Base-by-base conservation (phyloP, 768 basidiomycete genomes). In the Suillus lakei region DNA sequence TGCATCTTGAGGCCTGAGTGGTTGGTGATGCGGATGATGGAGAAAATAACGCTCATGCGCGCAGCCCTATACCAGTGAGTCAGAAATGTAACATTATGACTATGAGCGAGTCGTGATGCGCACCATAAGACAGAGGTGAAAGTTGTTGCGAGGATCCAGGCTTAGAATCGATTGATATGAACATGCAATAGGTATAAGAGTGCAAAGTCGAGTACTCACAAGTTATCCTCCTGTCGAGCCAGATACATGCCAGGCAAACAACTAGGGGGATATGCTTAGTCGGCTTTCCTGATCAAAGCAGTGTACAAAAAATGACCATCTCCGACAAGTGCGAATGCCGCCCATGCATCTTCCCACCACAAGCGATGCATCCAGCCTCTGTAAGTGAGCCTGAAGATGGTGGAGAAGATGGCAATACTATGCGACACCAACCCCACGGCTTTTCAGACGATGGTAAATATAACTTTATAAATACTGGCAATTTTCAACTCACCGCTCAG, bases 331-430 rank as follows among this genome's bases (percentile, higher is more conserved):
- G 73, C 75, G 1, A 73, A 51, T n/a, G 62, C 58, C 7, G 72
- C 72, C 68, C 67, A 73, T 6, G 48, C 64, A 41, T 76, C 76
- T 48, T 77, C 75, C 76, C 74, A 76, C 74, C 75, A 73, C 28
- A 76, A 72, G 26, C 55, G 56, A 9, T 60, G 39, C 54, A 62
- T 71, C 43, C 66, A 62, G 66, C 67, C 67, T 36, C 74, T 69
- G 55, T 72, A 72, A 6, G 8, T 1, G 10, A 77, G 15, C 60
- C 74, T 68, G 28, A 76, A 72, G 5, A 69, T 6, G 15, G 75
- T 77, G 50, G 66, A 63, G 18, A 63, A 36, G n/a, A 77, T 71
- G 28, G 76, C 76, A 5, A 69, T 54, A 2, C 67, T 21, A 5
- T 76, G 74, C 16, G 68, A 70, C 8, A 46, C 34, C 23, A 51